Evolutionary conservation across 495 filamentous ascomycete genomes (phyloP), one percentile per base, ranked within the genome.

Genomic region (Podospora bellae-mahoneyi): DNA sequence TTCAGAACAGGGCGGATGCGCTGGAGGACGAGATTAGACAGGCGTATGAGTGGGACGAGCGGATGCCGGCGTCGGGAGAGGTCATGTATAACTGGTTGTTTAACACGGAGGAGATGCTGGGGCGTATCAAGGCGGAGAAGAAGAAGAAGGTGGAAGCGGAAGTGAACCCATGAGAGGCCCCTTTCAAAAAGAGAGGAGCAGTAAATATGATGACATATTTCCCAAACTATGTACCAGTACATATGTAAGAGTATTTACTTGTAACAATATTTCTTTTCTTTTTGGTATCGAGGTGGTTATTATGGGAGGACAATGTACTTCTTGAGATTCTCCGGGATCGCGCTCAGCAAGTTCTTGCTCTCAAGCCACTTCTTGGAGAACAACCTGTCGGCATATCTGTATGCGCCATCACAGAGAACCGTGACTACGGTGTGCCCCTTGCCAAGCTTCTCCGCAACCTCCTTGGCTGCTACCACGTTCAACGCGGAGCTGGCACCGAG

Each of bases 381-480:
- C 65, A 99, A 78, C 28, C 95, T 83, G 67, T 99, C 95, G 6
- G 95, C 95, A 80, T 99, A 99, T 64, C 96, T 84, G 73, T 99
- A 98, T 5, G 95, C 95, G 30, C 95, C 96, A 73, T 99, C 95
- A 75, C 92, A 96, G 48, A 99, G 83, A 60, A 98, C 84, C 6
- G 95, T 99, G 62, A 97, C 95, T 10, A 99, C 91, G 0, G 92
- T 97, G 73, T 94, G 88, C 54, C 94, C 94, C 73, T 87, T 90
- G 27, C 95, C 95, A 34, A 99, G 75, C 80, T 91, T 91, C 84
- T 95, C 88, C 0, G 96, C 95, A 27, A 97, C 88, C 79, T 98
- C 93, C 82, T 95, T 92, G 16, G 95, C 95, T 6, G 95, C 95
- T 7, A 92, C 95, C 5, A 99, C 95, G 76, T 99, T 99, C 72